These are phyloP conservation scores for Crotalaria pallida DNA, from an alignment of 306 rosid genomes.

Conservation along the genomic window DNA sequence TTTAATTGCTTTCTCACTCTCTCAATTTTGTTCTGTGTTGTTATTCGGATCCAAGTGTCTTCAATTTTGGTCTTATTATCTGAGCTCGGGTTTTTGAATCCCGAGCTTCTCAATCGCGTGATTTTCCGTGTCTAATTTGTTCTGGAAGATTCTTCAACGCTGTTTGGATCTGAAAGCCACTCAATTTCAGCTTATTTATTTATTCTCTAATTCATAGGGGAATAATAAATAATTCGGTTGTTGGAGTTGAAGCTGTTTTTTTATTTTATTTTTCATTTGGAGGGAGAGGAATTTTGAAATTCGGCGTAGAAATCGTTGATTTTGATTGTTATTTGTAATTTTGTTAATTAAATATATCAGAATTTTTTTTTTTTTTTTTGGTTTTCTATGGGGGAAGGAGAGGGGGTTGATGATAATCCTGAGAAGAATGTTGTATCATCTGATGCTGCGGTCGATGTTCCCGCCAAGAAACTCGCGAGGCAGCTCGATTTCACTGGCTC, in stretches of 20 bases:
- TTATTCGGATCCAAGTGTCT: constrained; percentile 28
- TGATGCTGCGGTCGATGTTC: constrained; percentile 57
- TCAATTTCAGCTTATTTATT: constrained; percentile 40
- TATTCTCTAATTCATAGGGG: constrained; percentile 9
- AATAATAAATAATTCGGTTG: constrained; percentile 40
- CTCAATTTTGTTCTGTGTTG: not conserved
- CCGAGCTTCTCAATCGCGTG: constrained; percentile 32
- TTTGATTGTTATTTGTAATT: not conserved
- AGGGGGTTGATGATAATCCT: constrained; percentile 54
- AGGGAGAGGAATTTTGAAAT: constrained; percentile 17
- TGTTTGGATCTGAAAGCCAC: constrained; percentile 48
- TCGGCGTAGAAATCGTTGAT: constrained; percentile 6
- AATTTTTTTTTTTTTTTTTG: too few species aligned
- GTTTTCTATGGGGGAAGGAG: constrained; percentile 72
- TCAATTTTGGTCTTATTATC: constrained; percentile 26
- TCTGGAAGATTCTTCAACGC: constrained; percentile 5
- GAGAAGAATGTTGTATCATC: constrained; percentile 41
- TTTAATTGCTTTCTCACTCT: not conserved
- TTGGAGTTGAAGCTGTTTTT: not conserved
- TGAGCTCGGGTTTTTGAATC: constrained; percentile 33
- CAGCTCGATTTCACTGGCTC: constrained; percentile 90
- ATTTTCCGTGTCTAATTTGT: not conserved
- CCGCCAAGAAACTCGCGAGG: constrained; percentile 88
- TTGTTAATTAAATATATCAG: not conserved
- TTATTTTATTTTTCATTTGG: not conserved